Percentiles rank a stretch among this genome's conserved stretches.
These are phyloP conservation scores for Lineolata rhizophorae DNA, from an alignment of 495 filamentous ascomycete species.

Conservation along the genomic window DNA sequence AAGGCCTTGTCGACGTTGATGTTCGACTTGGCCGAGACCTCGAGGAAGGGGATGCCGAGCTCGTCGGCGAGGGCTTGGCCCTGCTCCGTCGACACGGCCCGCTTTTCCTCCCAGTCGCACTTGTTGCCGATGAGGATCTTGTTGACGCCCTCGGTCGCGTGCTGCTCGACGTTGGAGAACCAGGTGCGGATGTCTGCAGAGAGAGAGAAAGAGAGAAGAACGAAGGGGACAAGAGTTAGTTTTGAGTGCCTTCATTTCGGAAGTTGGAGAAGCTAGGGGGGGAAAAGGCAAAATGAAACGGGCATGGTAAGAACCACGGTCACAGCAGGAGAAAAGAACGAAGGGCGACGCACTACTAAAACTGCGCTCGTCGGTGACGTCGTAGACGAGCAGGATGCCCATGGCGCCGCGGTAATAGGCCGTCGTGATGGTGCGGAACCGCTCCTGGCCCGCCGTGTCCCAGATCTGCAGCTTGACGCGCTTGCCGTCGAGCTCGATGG, in stretches of 20 bases:
- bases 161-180: conserved; percentile 99
- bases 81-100: conserved; percentile 75
- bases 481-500: conserved; percentile 96
- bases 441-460: conserved; percentile 96
- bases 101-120: conserved; percentile 99
- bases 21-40: conserved; percentile 95
- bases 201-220: too few relatives aligned
- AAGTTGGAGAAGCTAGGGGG: too few relatives aligned
- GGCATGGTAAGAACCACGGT: too few relatives aligned
- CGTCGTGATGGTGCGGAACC: conserved; percentile 95
- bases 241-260: too few relatives aligned
- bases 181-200: conserved; percentile 22
- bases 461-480: conserved; percentile 97
- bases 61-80: conserved; percentile 89
- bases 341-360: conserved; percentile 32
- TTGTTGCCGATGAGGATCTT: conserved; percentile 98
- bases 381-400: conserved; percentile 95
- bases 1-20: conserved; percentile 99
- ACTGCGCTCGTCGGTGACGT: conserved; percentile 95
- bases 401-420: conserved; percentile 97
- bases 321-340: too few relatives aligned
- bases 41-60: conserved; percentile 93
- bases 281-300: too few relatives aligned
- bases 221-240: too few relatives aligned
- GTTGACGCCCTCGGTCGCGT: conserved; percentile 97